Evolutionary conservation across 2,329 filamentous ascomycete species (phyloP), one percentile per base, ranked within the genome.

Genomic region (Stemphylium beticola): DNA sequence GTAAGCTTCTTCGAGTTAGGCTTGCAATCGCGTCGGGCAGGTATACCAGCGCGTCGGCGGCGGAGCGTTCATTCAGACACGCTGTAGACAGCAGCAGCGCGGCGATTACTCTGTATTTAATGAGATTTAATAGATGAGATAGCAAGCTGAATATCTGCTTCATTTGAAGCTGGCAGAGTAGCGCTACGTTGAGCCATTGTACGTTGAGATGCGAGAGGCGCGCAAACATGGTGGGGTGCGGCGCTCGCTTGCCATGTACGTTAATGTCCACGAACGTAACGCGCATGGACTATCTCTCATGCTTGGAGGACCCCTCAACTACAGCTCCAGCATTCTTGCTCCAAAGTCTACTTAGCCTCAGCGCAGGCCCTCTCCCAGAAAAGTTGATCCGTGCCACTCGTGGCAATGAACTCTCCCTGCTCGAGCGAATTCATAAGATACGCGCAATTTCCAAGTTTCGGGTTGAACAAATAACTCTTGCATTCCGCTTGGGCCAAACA

Each of bases 391-490:
- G 42, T 45, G 42, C 31, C 42, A 34, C 42, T 45, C 1, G 42
- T 45, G 18, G 42, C 42, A 36, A 34, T 45, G n/a, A 45, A 45
- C 18, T 45, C 42, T 45, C 42, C 42, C 42, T 45, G 31, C 42
- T 34, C 12, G 10, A 45, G 42, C 6, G 42, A 45, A 45, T 45
- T 12, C 42, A 24, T 17, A 9, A 45, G 42, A 14, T 45, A 45
- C 31, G 42, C 42, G 42, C 42, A 45, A 17, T 45, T 45, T 45
- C 42, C 42, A 45, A 45, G 42, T 1, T 45, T 45, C 14, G 42
- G 42, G 10, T 60, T 60, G 49, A 57, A 60, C 26, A 60, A 33
- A 22, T 60, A 60, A 50, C 57, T 60, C 38, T 39, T 51, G 47
- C 57, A 60, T 17, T n/a, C 32, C n/a, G 46, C 34, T 47, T 60